A percentile compares a stretch with the other conserved stretches of the same genome.
These are phyloP conservation scores for Trichosanthes truncata DNA, from an alignment of 306 rosid genomes.

Conservation along the genomic window DNA sequence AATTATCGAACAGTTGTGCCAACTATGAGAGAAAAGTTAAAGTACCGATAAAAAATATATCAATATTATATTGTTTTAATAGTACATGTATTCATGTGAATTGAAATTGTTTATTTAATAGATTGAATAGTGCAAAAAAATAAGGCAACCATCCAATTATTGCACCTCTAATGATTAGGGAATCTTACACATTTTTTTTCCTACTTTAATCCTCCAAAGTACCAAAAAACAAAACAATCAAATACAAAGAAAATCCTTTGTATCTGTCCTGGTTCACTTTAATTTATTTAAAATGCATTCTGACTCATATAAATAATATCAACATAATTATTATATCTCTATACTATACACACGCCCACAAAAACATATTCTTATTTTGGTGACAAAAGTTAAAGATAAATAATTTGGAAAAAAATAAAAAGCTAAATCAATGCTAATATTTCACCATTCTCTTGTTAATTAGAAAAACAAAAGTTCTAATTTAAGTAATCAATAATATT, in stretches of 20 bases:
- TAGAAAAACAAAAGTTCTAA: neutral
- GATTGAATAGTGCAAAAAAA: neutral
- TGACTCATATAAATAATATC: neutral
- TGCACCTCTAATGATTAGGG: conserved; percentile 36
- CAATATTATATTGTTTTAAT: neutral
- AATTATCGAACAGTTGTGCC: too few species aligned
- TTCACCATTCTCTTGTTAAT: neutral
- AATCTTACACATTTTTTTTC: conserved; percentile 9
- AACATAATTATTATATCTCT: neutral
- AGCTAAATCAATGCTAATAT: neutral
- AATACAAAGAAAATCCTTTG: neutral
- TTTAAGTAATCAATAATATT: neutral
- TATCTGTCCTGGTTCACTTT: neutral
- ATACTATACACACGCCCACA: neutral
- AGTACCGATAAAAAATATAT: too few species aligned
- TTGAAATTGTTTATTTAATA: neutral
- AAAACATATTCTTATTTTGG: neutral
- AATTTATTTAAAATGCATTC: neutral
- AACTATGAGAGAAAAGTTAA: too few species aligned
- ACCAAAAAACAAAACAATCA: neutral
- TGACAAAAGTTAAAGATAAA: neutral
- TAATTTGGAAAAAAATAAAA: neutral
- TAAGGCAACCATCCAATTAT: conserved; percentile 28
- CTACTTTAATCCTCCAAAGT: conserved; percentile 1
- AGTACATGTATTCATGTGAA: neutral